Base-by-base conservation (phyloP, 257 asterid species). In the Jacaranda copaia region DNA sequence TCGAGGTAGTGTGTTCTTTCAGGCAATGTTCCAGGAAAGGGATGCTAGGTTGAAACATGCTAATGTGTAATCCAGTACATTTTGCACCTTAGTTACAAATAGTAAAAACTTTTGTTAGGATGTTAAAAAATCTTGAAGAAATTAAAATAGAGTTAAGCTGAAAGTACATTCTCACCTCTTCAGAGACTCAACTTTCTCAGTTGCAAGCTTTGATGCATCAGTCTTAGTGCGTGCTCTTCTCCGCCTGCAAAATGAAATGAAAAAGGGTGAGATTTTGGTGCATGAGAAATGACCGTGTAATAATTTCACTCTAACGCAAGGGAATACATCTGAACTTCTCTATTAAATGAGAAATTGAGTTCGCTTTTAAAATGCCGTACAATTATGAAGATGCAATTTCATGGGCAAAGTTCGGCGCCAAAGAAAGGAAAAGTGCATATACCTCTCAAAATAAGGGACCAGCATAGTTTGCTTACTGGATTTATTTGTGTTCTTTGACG, bases 371-470 rank as follows among this genome's bases (percentile, higher is more conserved):
- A 55, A 58, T 0, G 45, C 15, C 38, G 3, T 4, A 52, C 8
- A 66, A 4, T 3, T 42, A 72, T 7, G 6, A 32, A 56, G 45
- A 70, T 15, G 15, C 61, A 32, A 36, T 16, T 32, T 8, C 53
- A 52, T 8, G 14, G 19, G 42, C 9, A 67, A 12, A 66, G 39
- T 38, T n/a, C 36, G 16, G 52, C 25, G 62, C 64, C 19, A 49
- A n/a, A 64, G 42, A n/a, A 43, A 75, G 73, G 15, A 59, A 66
- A 3, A 51, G 55, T 42, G 32, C 10, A 10, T 46, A 68, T 86
- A 93, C 99, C 99, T 88, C 84, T 91, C 96, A 40, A 96, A 96
- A 85, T 82, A 92, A 11, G 99, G 99, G 78, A 96, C 98, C 79
- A 96, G 76, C 95, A 92, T 72, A 14, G 96, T 64, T 72, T 76